Evolutionary conservation across 169 alveolate species (phyloP).

Genomic region (Babesia gibsoni): DNA sequence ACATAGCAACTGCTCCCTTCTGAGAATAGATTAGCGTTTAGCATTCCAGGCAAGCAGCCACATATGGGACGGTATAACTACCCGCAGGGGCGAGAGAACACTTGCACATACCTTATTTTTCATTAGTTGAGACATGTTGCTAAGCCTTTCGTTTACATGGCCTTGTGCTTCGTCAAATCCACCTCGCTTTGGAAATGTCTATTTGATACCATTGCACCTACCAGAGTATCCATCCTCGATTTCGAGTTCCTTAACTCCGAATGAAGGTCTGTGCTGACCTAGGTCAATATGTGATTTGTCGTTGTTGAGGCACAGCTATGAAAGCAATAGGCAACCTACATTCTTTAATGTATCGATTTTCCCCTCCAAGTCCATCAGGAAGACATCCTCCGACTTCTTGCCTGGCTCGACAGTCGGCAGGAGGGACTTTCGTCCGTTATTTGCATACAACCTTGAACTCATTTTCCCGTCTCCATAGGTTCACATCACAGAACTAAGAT

Average conservation of each 20-base stretch:
- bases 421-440: conserved; percentile 7
- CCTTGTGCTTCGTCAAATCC: conserved; percentile 54
- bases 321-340: conserved; percentile 1
- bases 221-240: conserved; percentile 30
- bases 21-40: too few relatives aligned
- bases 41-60: background rate
- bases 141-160: conserved; percentile 32
- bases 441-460: conserved; percentile 16
- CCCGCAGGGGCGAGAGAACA: too few relatives aligned
- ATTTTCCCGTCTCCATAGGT: background rate
- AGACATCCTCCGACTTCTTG: conserved; percentile 33
- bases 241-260: conserved; percentile 52
- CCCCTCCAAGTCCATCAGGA: conserved; percentile 55
- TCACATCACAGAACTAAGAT: background rate
- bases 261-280: conserved; percentile 61
- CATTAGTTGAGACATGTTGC: conserved; percentile 51
- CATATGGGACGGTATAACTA: background rate
- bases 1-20: conserved; percentile 17
- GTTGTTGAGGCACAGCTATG: background rate
- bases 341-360: conserved; percentile 53
- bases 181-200: conserved; percentile 24
- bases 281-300: background rate
- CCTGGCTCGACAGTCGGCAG: conserved; percentile 25
- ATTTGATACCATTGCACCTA: background rate
- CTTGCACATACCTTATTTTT: conserved; percentile 22